Base-by-base conservation (phyloP, 1,139 yeast genomes). In the Lodderomyces beijingensis region DNA sequence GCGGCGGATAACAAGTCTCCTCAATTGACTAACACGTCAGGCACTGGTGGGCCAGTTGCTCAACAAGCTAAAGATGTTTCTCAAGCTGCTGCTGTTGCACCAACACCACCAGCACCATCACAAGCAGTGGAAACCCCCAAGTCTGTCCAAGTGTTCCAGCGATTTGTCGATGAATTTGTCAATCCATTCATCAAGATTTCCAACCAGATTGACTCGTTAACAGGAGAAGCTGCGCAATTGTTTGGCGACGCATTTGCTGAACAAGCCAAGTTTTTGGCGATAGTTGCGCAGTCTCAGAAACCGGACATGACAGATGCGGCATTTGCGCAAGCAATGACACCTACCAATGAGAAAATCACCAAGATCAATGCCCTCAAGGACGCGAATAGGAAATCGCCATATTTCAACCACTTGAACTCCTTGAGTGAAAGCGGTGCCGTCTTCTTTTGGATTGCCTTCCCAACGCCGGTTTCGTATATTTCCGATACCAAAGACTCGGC, bases 401-500 rank as follows among this genome's bases (percentile, higher is more conserved):
- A 62, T 44, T 72, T 69, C 53, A 77, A 85, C 50, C 88, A 85
- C 51, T 70, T 91, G 55, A 86, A 82, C 46, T 76, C 96, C 2
- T 68, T 93, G 32, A 76, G 89, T 25, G 97, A 91, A 54, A 96
- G 96, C 32, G 77, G 85, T 5, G 89, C 95, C 4, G 87, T 86
- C 3, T 67, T 89, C 40, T 94, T 95, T 13, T 93, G 99, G 99
- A 74, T 89, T 41, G 77, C 85, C 15, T 73, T 77, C 11, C 76
- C 71, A 3, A 79, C 89, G 4, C 85, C 87, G 0, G 77, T 79
- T 12, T 75, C 87, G 1, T 75, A 71, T 44, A 74, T 93, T 40
- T 76, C 83, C 3, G 96, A 89, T 45, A 84, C 80, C 61, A 85
- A 82, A 53, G 98, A 93, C 49, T 77, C 94, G 26, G 87, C 96